These are phyloP conservation scores for Harringtonia aguacate DNA, from an alignment of 2,329 filamentous ascomycete genomes.

Conservation along the genomic window DNA sequence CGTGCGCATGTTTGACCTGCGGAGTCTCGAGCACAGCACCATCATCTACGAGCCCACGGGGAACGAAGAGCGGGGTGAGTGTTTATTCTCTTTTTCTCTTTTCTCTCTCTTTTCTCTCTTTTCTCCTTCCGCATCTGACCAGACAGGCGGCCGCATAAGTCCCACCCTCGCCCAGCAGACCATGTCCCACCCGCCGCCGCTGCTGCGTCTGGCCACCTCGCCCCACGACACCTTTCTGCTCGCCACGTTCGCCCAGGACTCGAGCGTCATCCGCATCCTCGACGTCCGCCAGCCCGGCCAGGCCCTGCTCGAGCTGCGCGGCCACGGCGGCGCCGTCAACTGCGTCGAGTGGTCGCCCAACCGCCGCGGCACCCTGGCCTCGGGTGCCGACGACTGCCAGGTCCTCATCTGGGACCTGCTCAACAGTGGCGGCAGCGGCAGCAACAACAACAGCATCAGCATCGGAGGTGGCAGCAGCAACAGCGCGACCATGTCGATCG, in stretches of 20 bases:
- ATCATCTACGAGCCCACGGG: conserved; percentile 97
- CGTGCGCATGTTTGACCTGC: conserved; percentile 95
- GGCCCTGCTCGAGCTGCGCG: conserved; percentile 83
- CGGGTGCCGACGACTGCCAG: conserved; percentile 82
- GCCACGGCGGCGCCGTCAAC: conserved; percentile 77
- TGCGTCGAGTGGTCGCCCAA: conserved; percentile 89
- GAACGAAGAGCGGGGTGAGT: conserved; percentile 65
- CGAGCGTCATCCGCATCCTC: conserved; percentile 82
- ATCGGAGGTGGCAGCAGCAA: too few relatives aligned
- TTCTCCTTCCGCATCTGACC: background rate
- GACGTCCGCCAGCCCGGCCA: conserved; percentile 95
- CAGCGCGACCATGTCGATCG: background rate
- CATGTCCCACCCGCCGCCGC: conserved; percentile 64
- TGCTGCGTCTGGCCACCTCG: conserved; percentile 76
- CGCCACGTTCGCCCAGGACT: conserved; percentile 94
- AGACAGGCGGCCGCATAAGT: conserved; percentile 54
- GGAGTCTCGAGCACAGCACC: conserved; percentile 93
- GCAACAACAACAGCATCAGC: too few relatives aligned
- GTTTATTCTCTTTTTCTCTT: conserved; percentile 3
- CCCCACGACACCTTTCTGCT: conserved; percentile 92
- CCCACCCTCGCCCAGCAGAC: conserved; percentile 69
- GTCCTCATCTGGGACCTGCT: conserved; percentile 92
- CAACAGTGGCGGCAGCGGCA: conserved; percentile 34
- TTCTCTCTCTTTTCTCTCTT: background rate
- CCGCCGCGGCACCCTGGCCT: conserved; percentile 78